Base-by-base conservation (phyloP, 148 eudicot species). In the Talinum fruticosum region DNA sequence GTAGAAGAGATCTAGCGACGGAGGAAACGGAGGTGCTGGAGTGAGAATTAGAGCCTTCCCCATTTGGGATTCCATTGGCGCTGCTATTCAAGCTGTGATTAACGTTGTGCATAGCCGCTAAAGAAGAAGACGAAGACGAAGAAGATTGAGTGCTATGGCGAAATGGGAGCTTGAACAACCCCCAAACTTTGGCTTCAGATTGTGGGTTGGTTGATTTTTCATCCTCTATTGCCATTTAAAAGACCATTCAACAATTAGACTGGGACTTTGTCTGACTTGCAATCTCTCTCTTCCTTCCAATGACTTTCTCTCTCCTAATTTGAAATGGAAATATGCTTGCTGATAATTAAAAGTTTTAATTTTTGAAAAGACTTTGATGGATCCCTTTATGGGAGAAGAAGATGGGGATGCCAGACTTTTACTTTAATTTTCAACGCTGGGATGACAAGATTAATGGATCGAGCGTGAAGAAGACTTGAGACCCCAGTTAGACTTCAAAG, bases 1-100 rank as follows among this genome's bases (percentile, higher is more conserved):
- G 98, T 13, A 95, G 87, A 10, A 95, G 81, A 79, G 97, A 95
- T 86, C 88, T 89, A 10, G 98, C 96, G 14, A 95, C 92, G 5
- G 97, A 89, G 33, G 93, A 80, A 28, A 94, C 95, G 15, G 94
- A 85, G 79, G 80, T 75, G 21, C 72, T 65, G 2, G 69, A 65
- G 2, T 85, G 84, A 33, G 87, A 69, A 75, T 84, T 82, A 23
- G 88, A 79, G 30, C 82, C 88, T 8, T 86, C 90, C 10, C 84
- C 81, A 80, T 65, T 80, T 1, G 82, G 44, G 72, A 51, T 19
- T 51, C 57, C 57, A 51, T 77, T 73, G 6, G 6, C 36, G 36
- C 51, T 35, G 53, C 32, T 70, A 41, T 38, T 38, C 8, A 70
- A 67, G 54, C 32, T 81, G 41, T 44, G 79, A 76, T 12, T 76